Base-by-base conservation (phyloP, 805 yeast species). In the Cyberlindnera nakhonratchasimensis region DNA sequence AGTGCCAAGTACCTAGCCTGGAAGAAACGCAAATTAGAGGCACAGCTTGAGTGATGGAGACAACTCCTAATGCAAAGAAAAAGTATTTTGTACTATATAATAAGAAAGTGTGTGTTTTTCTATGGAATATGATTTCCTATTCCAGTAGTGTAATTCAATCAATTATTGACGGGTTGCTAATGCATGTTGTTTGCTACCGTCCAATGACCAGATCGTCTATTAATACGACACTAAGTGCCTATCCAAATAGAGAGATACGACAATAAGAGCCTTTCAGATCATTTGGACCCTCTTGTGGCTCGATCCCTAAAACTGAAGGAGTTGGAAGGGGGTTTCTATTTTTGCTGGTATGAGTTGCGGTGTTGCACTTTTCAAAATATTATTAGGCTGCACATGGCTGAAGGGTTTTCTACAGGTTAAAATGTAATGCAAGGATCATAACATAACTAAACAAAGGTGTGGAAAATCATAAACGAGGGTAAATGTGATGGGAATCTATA, bases 1-100 rank as follows among this genome's bases (percentile, higher is more conserved):
- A 76, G 85, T 39, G 86, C 88, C 2, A 71, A 72, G 54, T 89
- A 85, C 57, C 61, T 88, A 57, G 86, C 87, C 2, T 80, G 74
- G 74, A 77, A 74, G 57, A 44, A 46, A 29, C 46, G 42, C 6
- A 54, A 54, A 26, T 14, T 47, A 17, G 40, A 36, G 11, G 25
- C 35, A 34, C 31, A 20, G 34, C 13, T 9, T 13, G 16, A 34
- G 23, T 34, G 19, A 11, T 3, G n/a, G n/a, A n/a, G n/a, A n/a
- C n/a, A n/a, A n/a, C n/a, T n/a, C n/a, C n/a, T n/a, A n/a, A n/a
- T n/a, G n/a, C n/a, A n/a, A n/a, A n/a, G n/a, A n/a, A n/a, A n/a
- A n/a, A n/a, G n/a, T n/a, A n/a, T 12, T 22, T 17, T 37, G 40
- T 29, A 37, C 13, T 41, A 37, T 37, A 36, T 18, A 29, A 22